Evolutionary conservation across 208 protist genomes (phyloP).

Genomic region (Vickermania ingenoplastis): DNA sequence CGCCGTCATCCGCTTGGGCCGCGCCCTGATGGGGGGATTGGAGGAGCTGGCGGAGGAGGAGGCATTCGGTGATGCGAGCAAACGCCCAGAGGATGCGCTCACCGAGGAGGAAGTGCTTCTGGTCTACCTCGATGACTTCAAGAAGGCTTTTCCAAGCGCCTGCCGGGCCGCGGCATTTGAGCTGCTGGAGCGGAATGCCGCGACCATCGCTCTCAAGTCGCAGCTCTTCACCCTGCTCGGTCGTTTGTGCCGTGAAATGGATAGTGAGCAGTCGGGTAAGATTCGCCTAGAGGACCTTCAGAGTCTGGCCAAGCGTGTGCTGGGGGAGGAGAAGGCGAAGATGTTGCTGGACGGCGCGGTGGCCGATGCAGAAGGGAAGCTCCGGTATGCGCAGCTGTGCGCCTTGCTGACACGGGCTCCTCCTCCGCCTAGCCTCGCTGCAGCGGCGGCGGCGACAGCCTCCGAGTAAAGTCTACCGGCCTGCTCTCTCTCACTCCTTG

Average conservation of each 20-base stretch:
- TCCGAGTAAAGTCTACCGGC: too few relatives aligned
- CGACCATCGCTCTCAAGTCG: slow-evolving; percentile 37
- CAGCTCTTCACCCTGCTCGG: slow-evolving; percentile 50
- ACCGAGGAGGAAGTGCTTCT: slow-evolving; percentile 54
- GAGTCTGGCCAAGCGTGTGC: slow-evolving; percentile 32
- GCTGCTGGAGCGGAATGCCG: slow-evolving; percentile 27
- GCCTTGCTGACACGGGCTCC: slow-evolving; percentile 55
- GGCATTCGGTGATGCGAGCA: slow-evolving; percentile 28
- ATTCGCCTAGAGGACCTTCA: slow-evolving; percentile 51
- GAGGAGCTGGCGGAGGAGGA: slow-evolving; percentile 3
- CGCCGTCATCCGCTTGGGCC: not conserved
- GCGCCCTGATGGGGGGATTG: not conserved
- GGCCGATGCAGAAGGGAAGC: slow-evolving; percentile 59
- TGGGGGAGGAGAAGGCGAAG: slow-evolving; percentile 44
- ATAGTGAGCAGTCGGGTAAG: slow-evolving; percentile 42
- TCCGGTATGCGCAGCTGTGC: slow-evolving; percentile 65
- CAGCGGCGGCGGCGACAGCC: too few relatives aligned
- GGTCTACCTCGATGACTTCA: slow-evolving; percentile 62
- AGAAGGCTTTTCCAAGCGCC: slow-evolving; percentile 37
- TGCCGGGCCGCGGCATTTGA: slow-evolving; percentile 29
- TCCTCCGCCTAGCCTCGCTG: too few relatives aligned
- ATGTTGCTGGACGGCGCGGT: slow-evolving; percentile 48
- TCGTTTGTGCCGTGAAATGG: slow-evolving; percentile 62
- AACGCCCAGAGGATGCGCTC: slow-evolving; percentile 24
- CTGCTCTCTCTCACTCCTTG: too few relatives aligned